Evolutionary conservation across 176 grass and related monocot genomes (phyloP).

Genomic region (Zoysia pacifica): DNA sequence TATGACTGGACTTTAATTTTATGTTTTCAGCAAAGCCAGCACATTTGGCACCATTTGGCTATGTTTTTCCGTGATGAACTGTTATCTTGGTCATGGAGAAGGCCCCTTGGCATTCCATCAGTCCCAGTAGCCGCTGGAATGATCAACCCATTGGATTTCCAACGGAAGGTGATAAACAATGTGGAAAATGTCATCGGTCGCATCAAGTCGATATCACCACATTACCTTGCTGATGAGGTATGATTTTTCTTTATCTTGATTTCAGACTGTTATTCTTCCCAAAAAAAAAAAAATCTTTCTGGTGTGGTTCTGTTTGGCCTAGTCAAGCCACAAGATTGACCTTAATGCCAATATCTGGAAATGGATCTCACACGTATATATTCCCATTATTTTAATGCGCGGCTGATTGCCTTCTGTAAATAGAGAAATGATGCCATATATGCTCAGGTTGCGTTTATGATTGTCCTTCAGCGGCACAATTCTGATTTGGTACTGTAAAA

Average conservation of each 20-base stretch:
- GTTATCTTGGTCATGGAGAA: constrained; percentile 98
- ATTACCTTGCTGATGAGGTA: constrained; percentile 95
- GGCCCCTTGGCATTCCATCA: constrained; percentile 85
- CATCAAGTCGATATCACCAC: constrained; percentile 83
- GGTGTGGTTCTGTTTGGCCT: not conserved
- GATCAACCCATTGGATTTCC: constrained; percentile 78
- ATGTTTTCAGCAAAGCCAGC: constrained; percentile 84
- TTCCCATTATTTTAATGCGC: not conserved
- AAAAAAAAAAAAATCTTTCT: constrained; percentile 8
- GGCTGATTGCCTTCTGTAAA: not conserved
- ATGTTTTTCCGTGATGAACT: constrained; percentile 99
- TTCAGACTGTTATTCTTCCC: not conserved
- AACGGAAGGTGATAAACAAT: constrained; percentile 91
- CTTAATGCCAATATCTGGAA: not conserved
- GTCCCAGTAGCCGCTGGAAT: constrained; percentile 67
- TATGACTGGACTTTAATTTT: constrained; percentile 26
- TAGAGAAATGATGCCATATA: not conserved
- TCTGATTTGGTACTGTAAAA: not conserved
- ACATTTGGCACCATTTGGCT: constrained; percentile 98
- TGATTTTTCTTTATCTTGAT: not conserved
- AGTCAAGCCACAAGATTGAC: not conserved
- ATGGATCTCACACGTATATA: not conserved
- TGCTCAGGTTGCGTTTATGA: not conserved
- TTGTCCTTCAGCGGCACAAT: not conserved
- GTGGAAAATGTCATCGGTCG: constrained; percentile 83